Base-by-base conservation (phyloP, 2,329 filamentous ascomycete species). In the Leptosphaerulina australis region DNA sequence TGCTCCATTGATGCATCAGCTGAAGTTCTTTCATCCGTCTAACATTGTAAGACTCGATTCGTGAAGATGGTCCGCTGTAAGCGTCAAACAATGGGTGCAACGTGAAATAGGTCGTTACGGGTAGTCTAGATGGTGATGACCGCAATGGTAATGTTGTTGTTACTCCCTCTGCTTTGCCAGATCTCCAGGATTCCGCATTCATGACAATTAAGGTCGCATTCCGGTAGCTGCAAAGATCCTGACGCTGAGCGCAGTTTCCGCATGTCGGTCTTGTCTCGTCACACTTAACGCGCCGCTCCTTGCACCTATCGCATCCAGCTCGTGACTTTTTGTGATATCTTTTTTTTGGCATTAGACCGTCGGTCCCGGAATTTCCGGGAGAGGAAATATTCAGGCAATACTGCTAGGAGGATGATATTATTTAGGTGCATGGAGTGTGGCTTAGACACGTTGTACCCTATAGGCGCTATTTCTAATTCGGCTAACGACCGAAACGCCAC, bases 1-100 rank as follows among this genome's bases (percentile, higher is more conserved):
- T 52, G 30, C 51, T 48, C 55, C 55, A 58, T 17, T 50, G 47
- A 22, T 55, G 51, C 55, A 58, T 58, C n/a, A 58, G 40, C 29
- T 46, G 22, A 9, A 58, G n/a, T 20, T 58, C 51, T 22, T 34
- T 41, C 43, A 46, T 38, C 28, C 51, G 34, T 28, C 40, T 41
- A 8, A 41, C 34, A 26, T 30, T 38, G 14, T 31, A 34, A 18
- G 41, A 29, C 14, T 14, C 8, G 10, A 31, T n/a, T 38, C 20
- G 25, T 14, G 43, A 31, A 10, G 34, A 31, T 11, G 43, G 34
- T 10, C 9, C 43, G 6, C 10, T 20, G 14, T 46, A 31, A 2
- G 20, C 24, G 17, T 38, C 34, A 20, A 31, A 25, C 20, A 38
- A 9, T n/a, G 26, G 22, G 24, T 25, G 26, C 3, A 34, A 33